Percentiles rank a stretch among this genome's conserved stretches.
These are phyloP conservation scores for Pseudogymnoascus sp. DNA, from an alignment of 2,329 filamentous ascomycete genomes.

Conservation along the genomic window DNA sequence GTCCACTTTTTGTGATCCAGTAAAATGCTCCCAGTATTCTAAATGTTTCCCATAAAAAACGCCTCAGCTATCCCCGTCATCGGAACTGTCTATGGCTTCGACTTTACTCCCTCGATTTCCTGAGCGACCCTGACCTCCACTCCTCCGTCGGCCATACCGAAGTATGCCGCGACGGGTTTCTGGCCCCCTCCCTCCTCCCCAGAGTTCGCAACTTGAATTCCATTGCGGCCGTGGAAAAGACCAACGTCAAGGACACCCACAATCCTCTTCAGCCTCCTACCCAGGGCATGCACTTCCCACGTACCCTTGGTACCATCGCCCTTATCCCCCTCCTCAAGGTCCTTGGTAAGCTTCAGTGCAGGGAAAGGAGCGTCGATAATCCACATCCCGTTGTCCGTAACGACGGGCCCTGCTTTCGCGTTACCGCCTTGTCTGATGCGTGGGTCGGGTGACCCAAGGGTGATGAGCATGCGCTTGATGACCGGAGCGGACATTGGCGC, in stretches of 20 bases:
- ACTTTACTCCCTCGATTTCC: slow-evolving; percentile 23
- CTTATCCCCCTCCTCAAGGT: slow-evolving; percentile 35
- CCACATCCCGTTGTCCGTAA: slow-evolving; percentile 79
- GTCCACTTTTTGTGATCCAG: not conserved
- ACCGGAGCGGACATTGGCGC: slow-evolving; percentile 73
- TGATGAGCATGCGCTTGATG: slow-evolving; percentile 63
- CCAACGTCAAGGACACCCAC: slow-evolving; percentile 88
- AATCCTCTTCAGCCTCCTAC: slow-evolving; percentile 67
- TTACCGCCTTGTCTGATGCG: slow-evolving; percentile 63
- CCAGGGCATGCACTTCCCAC: slow-evolving; percentile 74
- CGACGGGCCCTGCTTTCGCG: slow-evolving; percentile 73
- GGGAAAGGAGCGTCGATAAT: slow-evolving; percentile 89
- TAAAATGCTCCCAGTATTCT: not conserved
- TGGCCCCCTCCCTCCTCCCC: slow-evolving; percentile 53
- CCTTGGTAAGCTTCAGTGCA: slow-evolving; percentile 56
- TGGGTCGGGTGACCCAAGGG: slow-evolving; percentile 65
- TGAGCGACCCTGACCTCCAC: slow-evolving; percentile 47
- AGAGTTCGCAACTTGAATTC: slow-evolving; percentile 52
- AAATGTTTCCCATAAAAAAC: not conserved
- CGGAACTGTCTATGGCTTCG: slow-evolving; percentile 16
- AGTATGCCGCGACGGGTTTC: slow-evolving; percentile 90
- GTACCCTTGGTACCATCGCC: slow-evolving; percentile 53
- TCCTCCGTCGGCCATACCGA: slow-evolving; percentile 74
- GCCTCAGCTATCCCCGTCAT: not conserved
- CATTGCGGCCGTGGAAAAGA: slow-evolving; percentile 77